Percentiles rank a stretch among this genome's conserved stretches.
These are phyloP conservation scores for Ogataea saltuana DNA, from an alignment of 805 yeast species.

Conservation along the genomic window DNA sequence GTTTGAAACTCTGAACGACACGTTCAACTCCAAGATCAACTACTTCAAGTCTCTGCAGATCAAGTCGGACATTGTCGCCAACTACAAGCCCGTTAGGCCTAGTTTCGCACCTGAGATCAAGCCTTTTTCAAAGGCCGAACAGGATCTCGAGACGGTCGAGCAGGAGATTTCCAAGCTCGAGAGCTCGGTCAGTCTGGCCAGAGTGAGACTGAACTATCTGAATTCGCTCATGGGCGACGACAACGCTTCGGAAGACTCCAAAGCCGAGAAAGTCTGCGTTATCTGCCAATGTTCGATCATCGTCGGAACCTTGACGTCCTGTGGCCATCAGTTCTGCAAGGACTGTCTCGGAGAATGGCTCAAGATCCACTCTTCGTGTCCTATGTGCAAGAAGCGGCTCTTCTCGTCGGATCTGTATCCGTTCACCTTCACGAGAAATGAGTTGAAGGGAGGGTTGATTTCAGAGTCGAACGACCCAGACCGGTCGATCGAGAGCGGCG, in stretches of 20 bases:
- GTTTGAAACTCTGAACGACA: constrained; percentile 53
- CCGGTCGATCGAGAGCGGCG: too few relatives aligned
- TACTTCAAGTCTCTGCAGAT: constrained; percentile 85
- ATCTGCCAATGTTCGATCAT: constrained; percentile 75
- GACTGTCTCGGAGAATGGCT: constrained; percentile 79
- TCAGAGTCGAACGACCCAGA: too few relatives aligned
- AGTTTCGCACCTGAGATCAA: constrained; percentile 7
- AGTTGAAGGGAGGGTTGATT: constrained; percentile 50
- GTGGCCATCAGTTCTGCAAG: constrained; percentile 91
- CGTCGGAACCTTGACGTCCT: constrained; percentile 77
- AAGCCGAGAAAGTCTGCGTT: constrained; percentile 54
- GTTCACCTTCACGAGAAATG: constrained; percentile 61
- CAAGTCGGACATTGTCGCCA: constrained; percentile 77
- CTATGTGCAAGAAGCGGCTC: constrained; percentile 70
- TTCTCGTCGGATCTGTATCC: constrained; percentile 57
- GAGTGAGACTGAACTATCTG: constrained; percentile 51
- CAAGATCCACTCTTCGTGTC: constrained; percentile 58
- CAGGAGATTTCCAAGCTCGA: constrained; percentile 17
- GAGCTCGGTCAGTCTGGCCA: constrained; percentile 30
- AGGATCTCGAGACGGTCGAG: constrained; percentile 19
- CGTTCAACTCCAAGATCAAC: constrained; percentile 77
- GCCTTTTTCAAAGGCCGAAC: constrained; percentile 27
- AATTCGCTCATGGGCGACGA: constrained; percentile 37
- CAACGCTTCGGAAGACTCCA: too few relatives aligned
- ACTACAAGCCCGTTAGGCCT: constrained; percentile 39